phyloP scores from a whole-genome alignment of 805 yeast genomes.

The Wickerhamomyces chaumierensis region DNA sequence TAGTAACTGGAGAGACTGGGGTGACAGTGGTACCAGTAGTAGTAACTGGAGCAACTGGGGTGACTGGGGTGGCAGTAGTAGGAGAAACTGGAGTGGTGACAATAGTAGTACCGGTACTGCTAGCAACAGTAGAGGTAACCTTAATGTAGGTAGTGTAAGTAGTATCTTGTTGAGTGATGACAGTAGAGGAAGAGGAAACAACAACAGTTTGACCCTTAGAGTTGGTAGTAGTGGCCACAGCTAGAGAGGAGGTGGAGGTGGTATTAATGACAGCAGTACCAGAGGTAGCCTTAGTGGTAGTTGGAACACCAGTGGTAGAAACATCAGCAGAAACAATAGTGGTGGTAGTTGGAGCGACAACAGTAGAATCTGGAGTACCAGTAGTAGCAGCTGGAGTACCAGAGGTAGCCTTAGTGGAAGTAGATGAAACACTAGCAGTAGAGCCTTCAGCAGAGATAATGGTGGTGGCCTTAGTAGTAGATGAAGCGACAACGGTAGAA shows the following conservation, averaged over 20 bases:
- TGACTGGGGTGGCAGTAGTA: slow-evolving; percentile 3
- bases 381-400: slow-evolving; percentile 1
- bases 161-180: neutral
- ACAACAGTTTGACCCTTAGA: slow-evolving; percentile 1
- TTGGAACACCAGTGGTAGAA: slow-evolving; percentile 1
- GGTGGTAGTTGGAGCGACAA: slow-evolving; percentile 1
- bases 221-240: slow-evolving; percentile 2
- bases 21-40: neutral
- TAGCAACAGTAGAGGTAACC: slow-evolving; percentile 1
- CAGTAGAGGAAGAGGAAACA: neutral
- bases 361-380: neutral
- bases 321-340: slow-evolving; percentile 3
- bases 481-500: too few relatives aligned
- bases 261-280: neutral
- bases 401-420: neutral
- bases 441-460: too few relatives aligned
- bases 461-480: too few relatives aligned
- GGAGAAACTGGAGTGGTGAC: neutral
- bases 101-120: slow-evolving; percentile 1
- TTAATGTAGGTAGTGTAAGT: neutral
- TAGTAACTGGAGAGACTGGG: too few relatives aligned
- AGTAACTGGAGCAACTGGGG: slow-evolving; percentile 1
- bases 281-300: neutral
- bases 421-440: too few relatives aligned
- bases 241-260: too few relatives aligned